Evolutionary conservation across 768 basidiomycete species (phyloP), one percentile per base, ranked within the genome.

Genomic region (Udeniomyces megalosporus): DNA sequence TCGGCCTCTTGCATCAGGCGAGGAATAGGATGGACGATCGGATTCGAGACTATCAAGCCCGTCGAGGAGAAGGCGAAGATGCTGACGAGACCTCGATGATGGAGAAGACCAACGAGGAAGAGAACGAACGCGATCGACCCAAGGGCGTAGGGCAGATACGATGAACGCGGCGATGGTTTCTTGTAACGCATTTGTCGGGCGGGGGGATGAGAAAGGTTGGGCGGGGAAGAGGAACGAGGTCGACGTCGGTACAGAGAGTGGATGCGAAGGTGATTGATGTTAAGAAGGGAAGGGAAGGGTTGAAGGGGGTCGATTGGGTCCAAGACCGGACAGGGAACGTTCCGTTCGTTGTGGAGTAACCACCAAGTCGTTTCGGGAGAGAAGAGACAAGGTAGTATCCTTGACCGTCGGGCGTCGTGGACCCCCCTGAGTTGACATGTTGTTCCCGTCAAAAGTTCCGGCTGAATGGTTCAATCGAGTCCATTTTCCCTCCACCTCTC

Each of bases 1-100:
- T 66, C 54, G 6, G 74, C 74, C 29, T 70, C 68, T 17, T 67
- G 67, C 71, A 75, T 75, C 34, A 74, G 64, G 49, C 69, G 68
- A 1, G 74, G 74, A 29, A 75, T 75, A 4, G 74, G 74, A 61
- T 75, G 74, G 11, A 47, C 51, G 45, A 64, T 65, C n/a, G 55
- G 44, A 5, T 46, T 24, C 15, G 35, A 4, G 1, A 38, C 42
- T 11, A 28, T 14, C 11, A 28, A 26, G 55, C 38, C 17, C 38
- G 38, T 42, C 38, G 17, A 45, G 31, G 55, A 57, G 42, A 38
- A 31, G 42, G 5, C 55, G 55, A 44, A 44, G 22, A 57, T 44
- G 15, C 29, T 57, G 44, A 57, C 28, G 55, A 42, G 55, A 31
- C 55, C 55, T 15, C 28, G 42, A 4, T 44, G 55, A 57, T 57